Evolutionary conservation across 106 monocot genomes (phyloP), one percentile per base, ranked within the genome.

Genomic region (Platanthera zijinensis): DNA sequence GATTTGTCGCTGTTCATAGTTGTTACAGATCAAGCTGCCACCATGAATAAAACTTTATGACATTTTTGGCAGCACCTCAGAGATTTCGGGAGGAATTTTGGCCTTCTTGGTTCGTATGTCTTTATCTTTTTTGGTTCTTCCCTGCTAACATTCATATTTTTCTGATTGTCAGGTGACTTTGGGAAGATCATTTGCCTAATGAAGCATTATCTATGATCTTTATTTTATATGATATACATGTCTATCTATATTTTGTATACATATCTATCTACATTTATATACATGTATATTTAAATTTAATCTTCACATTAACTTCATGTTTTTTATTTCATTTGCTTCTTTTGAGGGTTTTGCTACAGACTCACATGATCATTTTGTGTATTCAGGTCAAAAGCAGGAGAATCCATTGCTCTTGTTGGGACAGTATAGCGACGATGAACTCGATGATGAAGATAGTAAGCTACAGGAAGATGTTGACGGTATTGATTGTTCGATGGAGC

Each of bases 371-470:
- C 6, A 25, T 67, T 47, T 78, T 69, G 49, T 85, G 72, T 83
- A 64, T 54, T 30, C 92, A 99, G 99, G 82, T 74, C 81, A 94
- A 48, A 85, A 82, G 71, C 83, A 81, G 71, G 87, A 88, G 52
- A 97, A 99, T 86, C 94, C 99, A n/a, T 85, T 99, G 75, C 74
- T 84, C 52, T 76, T 99, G 52, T 92, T 99, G 79, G 94, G 89
- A 56, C 99, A 99, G 54, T 99, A 99, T 77, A 99, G 94, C 82
- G 99, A 99, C 86, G 92, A 94, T 84, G 99, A 94, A 77, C 52
- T 78, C 50, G 84, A 86, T 73, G 92, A 90, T 5, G 88, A 82
- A 59, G 78, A 59, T 22, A 84, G 54, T 72, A 77, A 85, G 61
- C 71, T 53, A 64, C 54, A 78, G 56, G 84, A 78, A 79, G 81